phyloP scores from a whole-genome alignment of 495 filamentous ascomycete genomes.

The Lepraria neglecta region DNA sequence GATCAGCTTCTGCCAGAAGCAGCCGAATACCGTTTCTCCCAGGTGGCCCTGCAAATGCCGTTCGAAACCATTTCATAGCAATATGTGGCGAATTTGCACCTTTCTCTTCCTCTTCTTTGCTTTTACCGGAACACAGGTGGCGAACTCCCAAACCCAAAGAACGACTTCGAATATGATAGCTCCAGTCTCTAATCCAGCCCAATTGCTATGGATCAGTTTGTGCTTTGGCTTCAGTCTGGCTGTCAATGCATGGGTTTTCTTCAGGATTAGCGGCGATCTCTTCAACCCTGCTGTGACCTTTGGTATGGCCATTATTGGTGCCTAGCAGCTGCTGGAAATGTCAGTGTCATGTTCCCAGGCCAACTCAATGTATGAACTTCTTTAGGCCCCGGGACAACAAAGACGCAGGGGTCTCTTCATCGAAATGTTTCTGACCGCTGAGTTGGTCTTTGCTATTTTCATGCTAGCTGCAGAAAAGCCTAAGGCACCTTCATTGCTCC shows the following conservation, averaged over 20 bases:
- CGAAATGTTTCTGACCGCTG: conserved; percentile 72
- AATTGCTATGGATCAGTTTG: conserved; percentile 62
- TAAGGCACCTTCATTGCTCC: conserved; percentile 72
- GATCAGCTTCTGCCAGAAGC: conserved; percentile 9
- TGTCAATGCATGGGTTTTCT: conserved; percentile 84
- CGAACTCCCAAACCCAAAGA: conserved; percentile 40
- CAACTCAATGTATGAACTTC: conserved; percentile 54
- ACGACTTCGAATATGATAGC: conserved; percentile 16
- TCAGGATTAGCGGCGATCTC: conserved; percentile 68
- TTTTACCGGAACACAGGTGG: conserved; percentile 69
- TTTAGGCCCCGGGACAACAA: conserved; percentile 50
- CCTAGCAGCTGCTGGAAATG: conserved; percentile 55
- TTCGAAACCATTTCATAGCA: conserved; percentile 51
- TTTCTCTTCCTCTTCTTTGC: conserved; percentile 79
- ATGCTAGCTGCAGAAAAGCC: conserved; percentile 83
- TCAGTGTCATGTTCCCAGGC: conserved; percentile 57
- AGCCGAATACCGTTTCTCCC: conserved; percentile 12
- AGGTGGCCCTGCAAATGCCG: conserved; percentile 15
- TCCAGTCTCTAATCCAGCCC: conserved; percentile 21
- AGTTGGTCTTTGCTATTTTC: conserved; percentile 72
- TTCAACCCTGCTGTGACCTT: conserved; percentile 76
- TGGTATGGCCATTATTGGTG: conserved; percentile 51
- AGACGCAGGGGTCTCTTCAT: conserved; percentile 67
- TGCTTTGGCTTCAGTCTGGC: conserved; percentile 69
- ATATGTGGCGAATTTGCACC: conserved; percentile 66